These are phyloP conservation scores for Elasticomyces elasticus DNA, from an alignment of 495 filamentous ascomycete genomes.

Conservation along the genomic window DNA sequence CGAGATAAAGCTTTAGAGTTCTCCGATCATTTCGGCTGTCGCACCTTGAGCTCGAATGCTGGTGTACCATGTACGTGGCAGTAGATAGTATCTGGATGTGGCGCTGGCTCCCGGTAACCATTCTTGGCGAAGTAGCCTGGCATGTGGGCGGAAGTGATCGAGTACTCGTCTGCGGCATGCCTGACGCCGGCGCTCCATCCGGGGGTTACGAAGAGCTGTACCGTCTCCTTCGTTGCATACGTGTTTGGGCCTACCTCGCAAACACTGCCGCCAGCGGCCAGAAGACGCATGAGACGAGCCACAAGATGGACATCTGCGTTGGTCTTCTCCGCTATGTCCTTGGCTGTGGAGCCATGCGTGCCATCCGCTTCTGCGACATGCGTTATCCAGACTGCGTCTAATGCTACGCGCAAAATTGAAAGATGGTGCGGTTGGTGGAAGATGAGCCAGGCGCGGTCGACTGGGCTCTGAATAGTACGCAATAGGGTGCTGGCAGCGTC, in stretches of 20 bases:
- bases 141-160: background rate
- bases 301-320: background rate
- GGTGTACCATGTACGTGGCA: background rate
- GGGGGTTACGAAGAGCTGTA: background rate
- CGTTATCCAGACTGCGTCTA: background rate
- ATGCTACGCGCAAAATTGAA: background rate
- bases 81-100: background rate
- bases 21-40: background rate
- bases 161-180: background rate
- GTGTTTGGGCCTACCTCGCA: background rate
- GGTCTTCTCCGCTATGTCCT: background rate
- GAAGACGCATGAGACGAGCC: background rate
- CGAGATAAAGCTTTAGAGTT: background rate
- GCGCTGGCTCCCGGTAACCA: background rate
- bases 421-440: background rate
- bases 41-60: background rate
- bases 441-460: background rate
- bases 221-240: background rate
- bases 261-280: background rate
- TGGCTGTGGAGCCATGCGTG: background rate
- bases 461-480: background rate
- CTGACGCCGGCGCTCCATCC: background rate
- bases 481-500: too few relatives aligned
- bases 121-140: background rate
- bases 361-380: background rate